phyloP scores from a whole-genome alignment of 2,329 filamentous ascomycete species.

The Huntiella abstrusa region DNA sequence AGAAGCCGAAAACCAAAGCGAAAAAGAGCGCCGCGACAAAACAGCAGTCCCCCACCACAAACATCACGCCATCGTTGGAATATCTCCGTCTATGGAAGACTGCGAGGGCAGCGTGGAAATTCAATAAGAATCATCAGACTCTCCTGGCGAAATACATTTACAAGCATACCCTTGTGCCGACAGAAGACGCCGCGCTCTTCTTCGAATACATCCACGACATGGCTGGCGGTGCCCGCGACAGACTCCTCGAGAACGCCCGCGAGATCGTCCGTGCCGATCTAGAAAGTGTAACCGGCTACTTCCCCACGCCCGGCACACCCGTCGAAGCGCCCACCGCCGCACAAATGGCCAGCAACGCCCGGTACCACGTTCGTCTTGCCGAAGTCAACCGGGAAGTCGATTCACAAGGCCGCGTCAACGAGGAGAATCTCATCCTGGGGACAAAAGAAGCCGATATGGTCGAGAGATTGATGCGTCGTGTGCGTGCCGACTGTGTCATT shows the following conservation, averaged over 20 bases:
- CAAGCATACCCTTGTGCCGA: slow-evolving; percentile 50
- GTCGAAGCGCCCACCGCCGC: slow-evolving; percentile 9
- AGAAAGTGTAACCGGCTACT: slow-evolving; percentile 28
- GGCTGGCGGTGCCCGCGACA: slow-evolving; percentile 52
- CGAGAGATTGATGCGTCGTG: slow-evolving; percentile 39
- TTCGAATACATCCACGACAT: slow-evolving; percentile 63
- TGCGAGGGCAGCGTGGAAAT: slow-evolving; percentile 64
- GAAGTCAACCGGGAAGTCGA: slow-evolving; percentile 30
- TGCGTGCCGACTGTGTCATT: slow-evolving; percentile 40
- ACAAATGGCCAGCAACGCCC: slow-evolving; percentile 20
- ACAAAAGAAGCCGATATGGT: slow-evolving; percentile 25
- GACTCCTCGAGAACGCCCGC: slow-evolving; percentile 47
- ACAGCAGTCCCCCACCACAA: slow-evolving; percentile 21
- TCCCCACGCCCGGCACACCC: slow-evolving; percentile 11
- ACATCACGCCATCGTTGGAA: slow-evolving; percentile 45
- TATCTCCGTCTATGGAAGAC: slow-evolving; percentile 64
- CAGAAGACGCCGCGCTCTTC: slow-evolving; percentile 48
- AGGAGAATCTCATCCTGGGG: slow-evolving; percentile 28
- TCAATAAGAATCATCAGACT: slow-evolving; percentile 85
- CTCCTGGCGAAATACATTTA: slow-evolving; percentile 70
- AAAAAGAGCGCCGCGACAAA: slow-evolving; percentile 19
- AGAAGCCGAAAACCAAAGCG: slow-evolving; percentile 19
- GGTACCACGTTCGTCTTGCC: slow-evolving; percentile 34
- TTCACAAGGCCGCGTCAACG: slow-evolving; percentile 23
- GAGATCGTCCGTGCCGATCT: slow-evolving; percentile 39